Evolutionary conservation across 2,329 filamentous ascomycete genomes (phyloP), one percentile per base, ranked within the genome.

Genomic region (Xylaria sp.): DNA sequence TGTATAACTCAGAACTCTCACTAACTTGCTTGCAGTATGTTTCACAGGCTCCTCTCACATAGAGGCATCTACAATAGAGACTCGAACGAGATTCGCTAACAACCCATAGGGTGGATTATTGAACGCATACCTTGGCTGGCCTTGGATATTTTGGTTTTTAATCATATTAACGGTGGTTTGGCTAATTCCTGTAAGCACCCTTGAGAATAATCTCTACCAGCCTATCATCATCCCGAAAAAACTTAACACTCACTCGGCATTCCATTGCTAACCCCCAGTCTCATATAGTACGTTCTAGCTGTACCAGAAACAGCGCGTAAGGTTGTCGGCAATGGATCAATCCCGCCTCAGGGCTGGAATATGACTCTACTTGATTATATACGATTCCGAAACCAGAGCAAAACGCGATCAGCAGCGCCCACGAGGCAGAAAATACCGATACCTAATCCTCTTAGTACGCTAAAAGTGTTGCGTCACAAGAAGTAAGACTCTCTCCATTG

Each of bases 81-180:
- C 13, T 49, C 7, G 11, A 44, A 20, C 20, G 4, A 85, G 87
- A 0, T 89, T 90, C 0, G 84, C 91, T 0, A 80, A 92, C 3
- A 4, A 38, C 20, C 23, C 15, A 40, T 10, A 67, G 68, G 90
- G 91, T 15, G 91, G 90, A 0, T 71, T 92, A 0, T 78, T 93
- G 20, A 84, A 85, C 20, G 82, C 91, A 71, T 90, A 86, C 68
- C 82, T 91, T 0, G 89, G 88, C 9, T 93, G 90, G 90, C 81
- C 86, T n/a, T 83, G 86, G 63, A 88, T 91, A 65, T 92, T 92
- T 73, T 92, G 89, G 89, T 91, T 92, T 74, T 83, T 90, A 65
- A 83, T 86, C 44, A 89, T 92, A 44, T 79, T 86, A 42, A 80
- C 83, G 20, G 77, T 78, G 3, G 78, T 80, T 0, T 87, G 86